These are phyloP conservation scores for Croton setiger DNA, from an alignment of 441 rosid genomes.

Conservation along the genomic window DNA sequence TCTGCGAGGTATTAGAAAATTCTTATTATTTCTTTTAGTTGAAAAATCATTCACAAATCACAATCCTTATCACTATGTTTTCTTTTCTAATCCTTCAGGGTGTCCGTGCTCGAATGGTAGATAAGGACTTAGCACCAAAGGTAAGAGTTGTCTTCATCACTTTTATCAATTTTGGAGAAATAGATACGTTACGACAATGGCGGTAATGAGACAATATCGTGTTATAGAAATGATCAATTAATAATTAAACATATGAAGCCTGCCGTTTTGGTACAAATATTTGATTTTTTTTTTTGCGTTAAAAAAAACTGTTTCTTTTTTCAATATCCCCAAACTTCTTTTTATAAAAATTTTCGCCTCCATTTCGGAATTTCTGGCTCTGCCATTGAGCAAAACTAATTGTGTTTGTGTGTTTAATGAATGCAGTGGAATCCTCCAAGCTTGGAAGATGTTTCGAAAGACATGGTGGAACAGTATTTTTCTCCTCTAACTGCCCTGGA, in stretches of 20 bases:
- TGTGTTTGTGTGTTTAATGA: slow-evolving; percentile 13
- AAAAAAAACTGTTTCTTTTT: too few species aligned
- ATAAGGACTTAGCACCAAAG: slow-evolving; percentile 71
- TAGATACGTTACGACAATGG: neutral
- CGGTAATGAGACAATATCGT: neutral
- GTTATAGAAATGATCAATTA: too few species aligned
- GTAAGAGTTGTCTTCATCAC: slow-evolving; percentile 25
- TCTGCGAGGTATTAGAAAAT: slow-evolving; percentile 54
- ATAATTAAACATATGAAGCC: too few species aligned
- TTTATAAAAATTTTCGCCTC: too few species aligned
- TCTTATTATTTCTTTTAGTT: neutral
- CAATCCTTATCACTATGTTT: neutral
- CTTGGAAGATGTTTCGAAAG: slow-evolving; percentile 63
- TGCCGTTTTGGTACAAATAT: too few species aligned
- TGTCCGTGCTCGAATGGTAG: slow-evolving; percentile 80
- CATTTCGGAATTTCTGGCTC: too few species aligned
- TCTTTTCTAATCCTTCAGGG: slow-evolving; percentile 42
- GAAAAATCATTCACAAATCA: neutral
- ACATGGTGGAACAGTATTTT: slow-evolving; percentile 86
- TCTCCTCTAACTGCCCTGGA: slow-evolving; percentile 50
- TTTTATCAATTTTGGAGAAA: neutral
- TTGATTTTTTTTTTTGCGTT: too few species aligned
- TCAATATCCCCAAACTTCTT: too few species aligned
- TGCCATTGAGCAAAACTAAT: neutral
- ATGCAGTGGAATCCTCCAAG: slow-evolving; percentile 86